phyloP scores from a whole-genome alignment of 2,329 filamentous ascomycete species.

The Neonectria coccinea region DNA sequence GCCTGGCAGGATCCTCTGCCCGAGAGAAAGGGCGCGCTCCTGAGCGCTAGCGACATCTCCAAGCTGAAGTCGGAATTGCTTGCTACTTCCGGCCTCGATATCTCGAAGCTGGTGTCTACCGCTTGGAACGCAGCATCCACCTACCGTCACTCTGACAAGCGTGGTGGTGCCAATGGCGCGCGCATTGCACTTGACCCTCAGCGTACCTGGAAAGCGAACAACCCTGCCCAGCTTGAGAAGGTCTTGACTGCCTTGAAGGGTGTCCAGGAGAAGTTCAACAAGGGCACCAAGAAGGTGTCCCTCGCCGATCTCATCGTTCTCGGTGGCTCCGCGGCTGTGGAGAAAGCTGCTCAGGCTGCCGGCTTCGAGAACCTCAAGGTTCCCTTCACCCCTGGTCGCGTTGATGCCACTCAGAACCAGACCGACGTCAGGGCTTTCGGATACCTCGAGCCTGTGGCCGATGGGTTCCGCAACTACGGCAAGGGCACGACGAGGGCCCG shows the following conservation, averaged over 20 bases:
- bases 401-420: slow-evolving; percentile 77
- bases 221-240: slow-evolving; percentile 72
- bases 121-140: slow-evolving; percentile 79
- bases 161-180: slow-evolving; percentile 83
- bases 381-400: slow-evolving; percentile 79
- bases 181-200: slow-evolving; percentile 81
- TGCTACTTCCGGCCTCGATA: slow-evolving; percentile 65
- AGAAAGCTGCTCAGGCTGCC: slow-evolving; percentile 72
- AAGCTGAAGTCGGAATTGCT: slow-evolving; percentile 77
- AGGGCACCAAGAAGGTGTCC: slow-evolving; percentile 74
- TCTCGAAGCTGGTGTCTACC: slow-evolving; percentile 71
- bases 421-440: slow-evolving; percentile 74
- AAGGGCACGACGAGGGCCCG: slow-evolving; percentile 69
- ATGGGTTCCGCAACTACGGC: slow-evolving; percentile 86
- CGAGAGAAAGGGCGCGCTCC: slow-evolving; percentile 64
- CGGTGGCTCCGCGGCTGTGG: slow-evolving; percentile 76
- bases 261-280: slow-evolving; percentile 76
- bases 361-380: slow-evolving; percentile 64
- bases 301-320: slow-evolving; percentile 84
- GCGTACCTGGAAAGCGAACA: slow-evolving; percentile 80
- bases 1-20: slow-evolving; percentile 83
- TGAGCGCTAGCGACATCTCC: slow-evolving; percentile 73
- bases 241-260: slow-evolving; percentile 71
- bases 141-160: slow-evolving; percentile 83
- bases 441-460: slow-evolving; percentile 75